phyloP scores from a whole-genome alignment of 169 alveolate genomes.

The Theileria equi region DNA sequence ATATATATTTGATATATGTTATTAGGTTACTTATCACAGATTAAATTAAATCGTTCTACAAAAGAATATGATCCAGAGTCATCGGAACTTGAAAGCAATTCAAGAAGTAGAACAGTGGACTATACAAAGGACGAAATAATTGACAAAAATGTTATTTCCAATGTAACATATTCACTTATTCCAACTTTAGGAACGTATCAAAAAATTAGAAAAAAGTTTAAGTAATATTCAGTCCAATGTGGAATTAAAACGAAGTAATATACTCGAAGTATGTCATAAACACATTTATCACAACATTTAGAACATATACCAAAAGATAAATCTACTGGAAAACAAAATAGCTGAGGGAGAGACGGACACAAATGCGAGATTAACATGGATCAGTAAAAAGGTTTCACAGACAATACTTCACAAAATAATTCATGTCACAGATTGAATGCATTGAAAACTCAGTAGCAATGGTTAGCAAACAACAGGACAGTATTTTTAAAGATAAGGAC shows the following conservation, averaged over 20 bases:
- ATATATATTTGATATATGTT: background rate
- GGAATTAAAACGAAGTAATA: constrained; percentile 52
- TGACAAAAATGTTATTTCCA: constrained; percentile 21
- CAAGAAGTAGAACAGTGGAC: background rate
- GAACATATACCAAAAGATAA: constrained; percentile 58
- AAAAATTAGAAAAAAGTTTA: constrained; percentile 55
- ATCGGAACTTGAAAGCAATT: background rate
- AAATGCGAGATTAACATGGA: background rate
- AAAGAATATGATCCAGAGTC: constrained; percentile 23
- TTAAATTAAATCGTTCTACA: constrained; percentile 24
- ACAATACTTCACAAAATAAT: background rate
- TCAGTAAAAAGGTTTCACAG: constrained; percentile 31
- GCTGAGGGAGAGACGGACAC: constrained; percentile 38
- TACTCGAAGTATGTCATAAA: constrained; percentile 28
- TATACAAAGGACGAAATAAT: background rate
- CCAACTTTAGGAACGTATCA: constrained; percentile 39
- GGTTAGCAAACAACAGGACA: constrained; percentile 31
- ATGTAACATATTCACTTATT: background rate
- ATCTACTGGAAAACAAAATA: constrained; percentile 47
- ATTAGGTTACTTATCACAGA: constrained; percentile 58
- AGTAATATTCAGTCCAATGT: constrained; percentile 49
- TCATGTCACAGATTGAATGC: constrained; percentile 33
- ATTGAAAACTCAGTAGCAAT: constrained; percentile 21
- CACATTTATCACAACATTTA: background rate
- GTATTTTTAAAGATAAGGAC: constrained; percentile 27